phyloP scores from a whole-genome alignment of 495 filamentous ascomycete genomes.

The Hypoxylon crocopeplum region DNA sequence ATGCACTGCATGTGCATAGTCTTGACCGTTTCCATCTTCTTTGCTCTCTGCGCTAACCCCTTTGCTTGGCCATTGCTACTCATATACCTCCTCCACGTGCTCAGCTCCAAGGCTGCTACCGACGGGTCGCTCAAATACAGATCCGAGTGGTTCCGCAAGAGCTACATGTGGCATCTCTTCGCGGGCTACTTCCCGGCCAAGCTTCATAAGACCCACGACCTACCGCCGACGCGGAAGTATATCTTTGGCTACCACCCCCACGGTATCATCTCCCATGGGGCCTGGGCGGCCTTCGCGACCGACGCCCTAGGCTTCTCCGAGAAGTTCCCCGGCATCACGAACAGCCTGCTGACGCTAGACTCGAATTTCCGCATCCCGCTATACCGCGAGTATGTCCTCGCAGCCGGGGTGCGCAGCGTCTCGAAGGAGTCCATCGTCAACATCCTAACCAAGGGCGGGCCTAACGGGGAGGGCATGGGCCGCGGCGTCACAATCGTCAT shows the following conservation, averaged over 20 bases:
- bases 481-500: constrained; percentile 95
- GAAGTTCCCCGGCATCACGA: constrained; percentile 95
- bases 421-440: constrained; percentile 91
- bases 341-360: constrained; percentile 89
- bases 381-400: constrained; percentile 89
- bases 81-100: constrained; percentile 85
- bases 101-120: constrained; percentile 76
- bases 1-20: constrained; percentile 85
- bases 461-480: constrained; percentile 86
- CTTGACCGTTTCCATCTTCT: constrained; percentile 78
- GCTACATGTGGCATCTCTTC: constrained; percentile 86
- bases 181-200: constrained; percentile 90
- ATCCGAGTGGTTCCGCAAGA: constrained; percentile 72
- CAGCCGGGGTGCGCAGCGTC: constrained; percentile 85
- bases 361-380: constrained; percentile 93
- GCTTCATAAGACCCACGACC: constrained; percentile 81
- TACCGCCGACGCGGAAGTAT: constrained; percentile 87
- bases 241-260: constrained; percentile 98
- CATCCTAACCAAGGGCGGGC: constrained; percentile 76
- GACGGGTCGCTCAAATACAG: constrained; percentile 78
- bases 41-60: constrained; percentile 88
- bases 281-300: constrained; percentile 90
- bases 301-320: constrained; percentile 87
- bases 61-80: constrained; percentile 89
- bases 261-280: constrained; percentile 95